phyloP scores from a whole-genome alignment of 208 protist genomes.

The Angomonas deanei region DNA sequence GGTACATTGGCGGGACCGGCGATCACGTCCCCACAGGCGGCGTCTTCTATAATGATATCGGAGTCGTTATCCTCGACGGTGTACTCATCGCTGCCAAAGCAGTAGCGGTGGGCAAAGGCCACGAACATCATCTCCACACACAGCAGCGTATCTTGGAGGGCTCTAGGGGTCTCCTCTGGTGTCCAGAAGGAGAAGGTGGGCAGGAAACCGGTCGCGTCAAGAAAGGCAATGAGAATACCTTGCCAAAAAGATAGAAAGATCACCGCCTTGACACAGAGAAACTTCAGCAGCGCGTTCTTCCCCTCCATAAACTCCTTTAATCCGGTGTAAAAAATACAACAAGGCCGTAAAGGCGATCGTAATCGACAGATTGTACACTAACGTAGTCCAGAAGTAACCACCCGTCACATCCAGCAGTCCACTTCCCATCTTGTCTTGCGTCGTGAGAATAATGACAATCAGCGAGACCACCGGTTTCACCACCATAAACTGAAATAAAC shows the following conservation, averaged over 20 bases:
- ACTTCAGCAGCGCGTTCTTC: constrained; percentile 87
- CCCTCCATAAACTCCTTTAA: constrained; percentile 86
- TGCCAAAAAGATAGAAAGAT: constrained; percentile 94
- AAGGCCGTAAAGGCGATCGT: constrained; percentile 88
- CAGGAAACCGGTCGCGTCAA: constrained; percentile 58
- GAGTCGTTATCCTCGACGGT: constrained; percentile 12
- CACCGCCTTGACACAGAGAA: constrained; percentile 89
- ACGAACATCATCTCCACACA: constrained; percentile 92
- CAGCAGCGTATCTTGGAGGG: constrained; percentile 85
- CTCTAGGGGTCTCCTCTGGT: constrained; percentile 48
- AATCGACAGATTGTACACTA: constrained; percentile 91
- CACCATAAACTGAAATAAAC: constrained; percentile 91
- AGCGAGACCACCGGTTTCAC: constrained; percentile 85
- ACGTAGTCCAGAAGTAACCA: constrained; percentile 85
- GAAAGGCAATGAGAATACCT: constrained; percentile 77
- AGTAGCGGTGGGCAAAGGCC: constrained; percentile 86
- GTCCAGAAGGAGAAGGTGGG: constrained; percentile 76
- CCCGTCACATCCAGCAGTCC: constrained; percentile 72
- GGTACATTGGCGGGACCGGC: constrained; percentile 36
- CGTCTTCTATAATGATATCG: constrained; percentile 6
- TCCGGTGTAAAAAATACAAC: constrained; percentile 89
- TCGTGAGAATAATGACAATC: constrained; percentile 73
- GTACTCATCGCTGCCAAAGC: constrained; percentile 87
- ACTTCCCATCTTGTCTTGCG: constrained; percentile 58
- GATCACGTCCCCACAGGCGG: constrained; percentile 19